phyloP scores from a whole-genome alignment of 768 basidiomycete species.

The Suillus luteus region DNA sequence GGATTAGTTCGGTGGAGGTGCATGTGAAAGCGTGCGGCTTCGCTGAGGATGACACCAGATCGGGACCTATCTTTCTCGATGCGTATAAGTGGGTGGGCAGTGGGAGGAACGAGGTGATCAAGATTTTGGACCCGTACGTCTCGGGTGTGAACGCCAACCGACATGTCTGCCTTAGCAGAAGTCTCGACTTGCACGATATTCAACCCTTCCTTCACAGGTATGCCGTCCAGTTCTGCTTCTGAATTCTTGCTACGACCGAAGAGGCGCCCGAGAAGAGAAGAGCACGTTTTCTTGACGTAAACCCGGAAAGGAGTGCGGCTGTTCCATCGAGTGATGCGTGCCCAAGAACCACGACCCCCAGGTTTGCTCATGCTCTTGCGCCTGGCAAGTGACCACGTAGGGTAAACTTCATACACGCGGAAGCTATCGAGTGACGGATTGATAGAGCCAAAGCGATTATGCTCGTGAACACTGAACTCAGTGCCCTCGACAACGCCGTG shows the following conservation, averaged over 20 bases:
- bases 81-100: constrained; percentile 41
- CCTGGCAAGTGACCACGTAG: constrained; percentile 60
- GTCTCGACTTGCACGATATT: constrained; percentile 49
- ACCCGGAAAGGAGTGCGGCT: constrained; percentile 56
- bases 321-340: constrained; percentile 55
- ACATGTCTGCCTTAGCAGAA: constrained; percentile 50
- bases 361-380: constrained; percentile 36
- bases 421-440: constrained; percentile 55
- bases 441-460: constrained; percentile 59
- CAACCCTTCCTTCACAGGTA: constrained; percentile 41
- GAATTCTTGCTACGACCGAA: constrained; percentile 35
- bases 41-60: constrained; percentile 47
- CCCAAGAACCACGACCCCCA: constrained; percentile 53
- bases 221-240: constrained; percentile 29
- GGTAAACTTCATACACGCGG: constrained; percentile 53
- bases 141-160: constrained; percentile 44
- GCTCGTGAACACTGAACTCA: constrained; percentile 60
- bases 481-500: constrained; percentile 68
- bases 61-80: constrained; percentile 35
- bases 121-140: constrained; percentile 47
- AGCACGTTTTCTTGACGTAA: constrained; percentile 48
- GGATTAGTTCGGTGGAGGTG: constrained; percentile 57
- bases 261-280: constrained; percentile 50
- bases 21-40: constrained; percentile 60
- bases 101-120: constrained; percentile 42